Evolutionary conservation across 345 rosid species (phyloP).

Genomic region (Camelina laxa): DNA sequence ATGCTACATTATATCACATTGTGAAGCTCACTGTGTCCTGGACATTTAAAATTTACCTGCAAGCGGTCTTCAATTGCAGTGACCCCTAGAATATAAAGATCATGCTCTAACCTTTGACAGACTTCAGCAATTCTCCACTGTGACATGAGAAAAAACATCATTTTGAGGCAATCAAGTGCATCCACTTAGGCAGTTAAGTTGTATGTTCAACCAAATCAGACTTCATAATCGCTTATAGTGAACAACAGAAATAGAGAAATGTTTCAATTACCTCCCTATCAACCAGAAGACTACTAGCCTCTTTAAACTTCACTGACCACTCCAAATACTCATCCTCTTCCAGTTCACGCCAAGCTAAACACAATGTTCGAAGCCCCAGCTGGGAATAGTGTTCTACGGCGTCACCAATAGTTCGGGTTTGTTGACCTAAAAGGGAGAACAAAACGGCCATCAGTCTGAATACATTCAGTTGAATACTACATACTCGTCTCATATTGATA

Average conservation of each 20-base stretch:
- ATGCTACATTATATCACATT: constrained; percentile 2
- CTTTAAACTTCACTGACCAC: constrained; percentile 89
- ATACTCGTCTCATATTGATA: constrained; percentile 20
- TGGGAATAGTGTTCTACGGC: constrained; percentile 95
- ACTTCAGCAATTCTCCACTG: constrained; percentile 99
- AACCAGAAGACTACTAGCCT: constrained; percentile 90
- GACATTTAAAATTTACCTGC: constrained; percentile 59
- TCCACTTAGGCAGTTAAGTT: constrained; percentile 20
- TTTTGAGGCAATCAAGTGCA: constrained; percentile 40
- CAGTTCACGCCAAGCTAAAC: constrained; percentile 95
- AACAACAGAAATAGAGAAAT: constrained; percentile 5
- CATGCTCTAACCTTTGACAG: constrained; percentile 83
- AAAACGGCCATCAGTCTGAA: constrained; percentile 22
- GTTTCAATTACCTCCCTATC: constrained; percentile 88
- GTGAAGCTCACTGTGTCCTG: constrained; percentile 30
- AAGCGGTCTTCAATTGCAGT: constrained; percentile 96
- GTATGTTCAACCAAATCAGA: constrained; percentile 3
- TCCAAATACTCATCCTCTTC: constrained; percentile 79
- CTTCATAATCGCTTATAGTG: constrained; percentile 22
- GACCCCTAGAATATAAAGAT: constrained; percentile 90
- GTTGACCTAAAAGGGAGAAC: constrained; percentile 67
- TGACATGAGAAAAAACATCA: constrained; percentile 38
- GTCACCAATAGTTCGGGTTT: constrained; percentile 75
- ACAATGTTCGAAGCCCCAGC: constrained; percentile 90
- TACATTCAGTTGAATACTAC: constrained; percentile 12